Evolutionary conservation across 352 stramenopile genomes (phyloP).

Genomic region (Pythium myriotylum): DNA sequence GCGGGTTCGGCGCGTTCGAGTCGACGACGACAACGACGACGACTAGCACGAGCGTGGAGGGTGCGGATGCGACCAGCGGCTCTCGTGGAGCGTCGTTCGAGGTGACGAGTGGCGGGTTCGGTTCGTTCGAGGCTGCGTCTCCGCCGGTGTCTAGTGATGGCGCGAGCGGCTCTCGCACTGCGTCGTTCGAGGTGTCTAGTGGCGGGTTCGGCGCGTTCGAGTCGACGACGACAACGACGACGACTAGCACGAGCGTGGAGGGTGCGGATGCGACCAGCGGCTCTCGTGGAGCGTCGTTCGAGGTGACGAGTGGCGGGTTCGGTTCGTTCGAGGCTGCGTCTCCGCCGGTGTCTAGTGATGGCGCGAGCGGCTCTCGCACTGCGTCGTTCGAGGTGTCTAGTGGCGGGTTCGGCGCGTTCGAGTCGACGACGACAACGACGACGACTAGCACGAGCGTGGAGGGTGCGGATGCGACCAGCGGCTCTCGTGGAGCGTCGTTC

Average conservation of each 20-base stretch:
- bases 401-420: conserved; percentile 8
- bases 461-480: background rate
- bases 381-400: conserved; percentile 16
- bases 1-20: conserved; percentile 7
- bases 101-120: conserved; percentile 6
- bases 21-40: background rate
- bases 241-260: too few relatives aligned
- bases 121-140: conserved; percentile 7
- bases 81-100: conserved; percentile 18
- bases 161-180: conserved; percentile 3
- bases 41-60: background rate
- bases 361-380: conserved; percentile 1
- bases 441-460: background rate
- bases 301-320: too few relatives aligned
- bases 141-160: background rate
- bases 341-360: background rate
- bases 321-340: too few relatives aligned
- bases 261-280: too few relatives aligned
- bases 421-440: background rate
- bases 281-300: too few relatives aligned
- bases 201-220: too few relatives aligned
- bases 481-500: conserved; percentile 14
- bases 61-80: background rate
- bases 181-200: conserved; percentile 14
- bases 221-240: too few relatives aligned